These are phyloP conservation scores for Hericium erinaceus DNA, from an alignment of 768 basidiomycete genomes.

Conservation along the genomic window DNA sequence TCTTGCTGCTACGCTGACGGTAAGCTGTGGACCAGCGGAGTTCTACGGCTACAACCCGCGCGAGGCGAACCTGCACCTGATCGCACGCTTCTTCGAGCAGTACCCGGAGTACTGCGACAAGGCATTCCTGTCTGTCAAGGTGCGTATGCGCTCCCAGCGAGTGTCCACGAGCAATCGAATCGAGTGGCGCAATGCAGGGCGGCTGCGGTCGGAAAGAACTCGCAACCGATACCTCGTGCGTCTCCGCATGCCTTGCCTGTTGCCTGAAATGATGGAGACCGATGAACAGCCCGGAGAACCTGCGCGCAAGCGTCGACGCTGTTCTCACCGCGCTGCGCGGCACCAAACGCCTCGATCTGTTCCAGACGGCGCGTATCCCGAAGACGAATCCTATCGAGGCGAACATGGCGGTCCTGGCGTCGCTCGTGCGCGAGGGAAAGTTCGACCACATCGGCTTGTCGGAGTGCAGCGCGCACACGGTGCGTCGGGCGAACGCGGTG, in stretches of 20 bases:
- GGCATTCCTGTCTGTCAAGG: slow-evolving; percentile 42
- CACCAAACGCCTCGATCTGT: slow-evolving; percentile 52
- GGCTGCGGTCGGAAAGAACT: neutral
- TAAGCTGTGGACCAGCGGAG: slow-evolving; percentile 26
- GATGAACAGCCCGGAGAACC: slow-evolving; percentile 24
- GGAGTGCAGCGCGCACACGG: slow-evolving; percentile 40
- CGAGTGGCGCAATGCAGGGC: neutral
- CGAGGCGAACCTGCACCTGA: slow-evolving; percentile 37
- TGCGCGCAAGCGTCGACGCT: slow-evolving; percentile 38
- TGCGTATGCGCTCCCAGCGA: slow-evolving; percentile 4
- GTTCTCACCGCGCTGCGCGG: slow-evolving; percentile 37
- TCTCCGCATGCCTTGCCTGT: neutral
- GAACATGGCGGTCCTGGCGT: slow-evolving; percentile 30
- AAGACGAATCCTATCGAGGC: slow-evolving; percentile 36
- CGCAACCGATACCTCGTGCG: slow-evolving; percentile 9
- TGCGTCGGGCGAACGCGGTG: slow-evolving; percentile 30
- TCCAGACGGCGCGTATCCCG: slow-evolving; percentile 43
- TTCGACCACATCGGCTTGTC: slow-evolving; percentile 53
- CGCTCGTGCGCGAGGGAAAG: slow-evolving; percentile 42
- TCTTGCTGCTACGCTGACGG: too few relatives aligned
- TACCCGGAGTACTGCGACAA: slow-evolving; percentile 35
- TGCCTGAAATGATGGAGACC: neutral
- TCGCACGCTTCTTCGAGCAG: slow-evolving; percentile 41
- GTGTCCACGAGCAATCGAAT: neutral
- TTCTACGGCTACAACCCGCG: slow-evolving; percentile 43